Evolutionary conservation across 2,329 filamentous ascomycete species (phyloP).

Genomic region (Fusarium burgessii): DNA sequence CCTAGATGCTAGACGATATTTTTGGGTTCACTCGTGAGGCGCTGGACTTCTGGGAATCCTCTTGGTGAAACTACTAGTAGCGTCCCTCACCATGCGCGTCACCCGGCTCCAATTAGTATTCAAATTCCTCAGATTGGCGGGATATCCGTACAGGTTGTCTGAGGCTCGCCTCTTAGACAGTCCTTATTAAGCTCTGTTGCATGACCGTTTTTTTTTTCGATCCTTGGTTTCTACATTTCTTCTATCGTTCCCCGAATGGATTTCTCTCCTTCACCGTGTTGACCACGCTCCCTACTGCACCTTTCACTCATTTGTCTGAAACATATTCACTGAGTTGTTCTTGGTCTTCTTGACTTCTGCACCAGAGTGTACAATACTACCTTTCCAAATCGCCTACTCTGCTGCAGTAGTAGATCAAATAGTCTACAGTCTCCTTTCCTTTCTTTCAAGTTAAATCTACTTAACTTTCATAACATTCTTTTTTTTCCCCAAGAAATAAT

Average conservation of each 20-base stretch:
- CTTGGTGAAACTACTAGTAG: background rate
- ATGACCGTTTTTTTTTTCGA: background rate
- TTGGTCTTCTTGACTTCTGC: background rate
- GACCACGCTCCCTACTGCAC: constrained; percentile 11
- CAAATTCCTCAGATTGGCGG: constrained; percentile 9
- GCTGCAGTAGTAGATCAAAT: background rate
- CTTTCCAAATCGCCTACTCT: background rate
- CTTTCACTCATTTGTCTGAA: constrained; percentile 11
- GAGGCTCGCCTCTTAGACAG: constrained; percentile 5
- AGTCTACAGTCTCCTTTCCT: background rate
- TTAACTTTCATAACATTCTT: background rate
- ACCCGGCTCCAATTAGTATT: background rate
- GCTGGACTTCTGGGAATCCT: constrained; percentile 8
- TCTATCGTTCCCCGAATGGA: constrained; percentile 3
- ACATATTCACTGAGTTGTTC: background rate
- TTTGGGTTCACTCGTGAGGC: constrained; percentile 19
- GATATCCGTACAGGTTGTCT: constrained; percentile 15
- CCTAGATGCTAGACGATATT: constrained; percentile 25
- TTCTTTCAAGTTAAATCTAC: background rate
- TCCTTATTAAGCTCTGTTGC: constrained; percentile 20
- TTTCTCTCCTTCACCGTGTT: constrained; percentile 30
- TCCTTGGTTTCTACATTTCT: background rate
- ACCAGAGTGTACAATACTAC: background rate
- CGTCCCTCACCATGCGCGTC: constrained; percentile 2
- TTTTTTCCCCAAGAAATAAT: background rate